A percentile compares a stretch with the other conserved stretches of the same genome.
These are phyloP conservation scores for Coemansia sp. DNA, from an alignment of 192 early-diverging fungal genomes.

Conservation along the genomic window DNA sequence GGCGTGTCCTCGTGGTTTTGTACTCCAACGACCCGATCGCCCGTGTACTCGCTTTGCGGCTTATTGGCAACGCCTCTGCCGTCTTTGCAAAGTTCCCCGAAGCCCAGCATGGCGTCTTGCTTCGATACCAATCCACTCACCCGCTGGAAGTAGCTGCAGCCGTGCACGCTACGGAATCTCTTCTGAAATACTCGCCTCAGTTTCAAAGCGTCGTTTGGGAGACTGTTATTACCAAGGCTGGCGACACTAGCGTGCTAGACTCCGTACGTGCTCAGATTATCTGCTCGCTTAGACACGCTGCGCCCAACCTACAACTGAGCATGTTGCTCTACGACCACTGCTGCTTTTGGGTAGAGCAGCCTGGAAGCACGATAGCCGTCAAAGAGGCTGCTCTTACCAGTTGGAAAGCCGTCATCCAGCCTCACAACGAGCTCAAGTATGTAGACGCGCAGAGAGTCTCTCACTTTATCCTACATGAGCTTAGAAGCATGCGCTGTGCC, in stretches of 20 bases:
- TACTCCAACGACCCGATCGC: slow-evolving; percentile 55
- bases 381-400: slow-evolving; percentile 29
- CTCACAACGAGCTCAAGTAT: slow-evolving; percentile 35
- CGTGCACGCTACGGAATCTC: slow-evolving; percentile 44
- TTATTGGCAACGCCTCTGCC: slow-evolving; percentile 48
- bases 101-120: slow-evolving; percentile 53
- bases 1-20: slow-evolving; percentile 49
- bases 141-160: slow-evolving; percentile 52
- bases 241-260: slow-evolving; percentile 25
- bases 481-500: slow-evolving; percentile 11
- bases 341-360: slow-evolving; percentile 25
- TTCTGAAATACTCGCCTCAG: slow-evolving; percentile 49
- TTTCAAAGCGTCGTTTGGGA: slow-evolving; percentile 51
- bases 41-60: slow-evolving; percentile 47
- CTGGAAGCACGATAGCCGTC: slow-evolving; percentile 22
- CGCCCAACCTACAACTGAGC: slow-evolving; percentile 42
- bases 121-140: slow-evolving; percentile 48
- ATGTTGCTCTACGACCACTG: slow-evolving; percentile 33
- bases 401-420: slow-evolving; percentile 35
- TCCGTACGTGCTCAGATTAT: slow-evolving; percentile 44
- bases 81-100: slow-evolving; percentile 51
- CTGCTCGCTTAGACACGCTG: slow-evolving; percentile 46
- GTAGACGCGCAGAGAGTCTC: slow-evolving; percentile 36
- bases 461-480: slow-evolving; percentile 11
- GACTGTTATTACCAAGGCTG: slow-evolving; percentile 40